Base-by-base conservation (phyloP, 2,329 filamentous ascomycete genomes). In the Cladophialophora yegresii region DNA sequence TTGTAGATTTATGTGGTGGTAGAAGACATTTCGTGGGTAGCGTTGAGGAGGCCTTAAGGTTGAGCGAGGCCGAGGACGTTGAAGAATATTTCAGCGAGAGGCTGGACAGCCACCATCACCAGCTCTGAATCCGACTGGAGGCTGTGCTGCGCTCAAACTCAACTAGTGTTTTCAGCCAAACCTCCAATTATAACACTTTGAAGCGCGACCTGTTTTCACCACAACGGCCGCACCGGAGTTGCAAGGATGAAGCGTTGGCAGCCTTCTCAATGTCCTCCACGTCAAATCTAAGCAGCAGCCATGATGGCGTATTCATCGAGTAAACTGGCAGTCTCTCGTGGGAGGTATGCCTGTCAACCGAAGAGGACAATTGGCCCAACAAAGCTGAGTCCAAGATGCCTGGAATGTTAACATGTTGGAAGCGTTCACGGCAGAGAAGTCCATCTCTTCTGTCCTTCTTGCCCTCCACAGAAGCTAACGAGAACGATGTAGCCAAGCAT, bases 1-100 rank as follows among this genome's bases (percentile, higher is more conserved):
- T 99, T 69, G 85, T 97, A 1, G 90, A 91, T 1, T 81, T 90
- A 58, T 90, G 89, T 63, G 93, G 93, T 2, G 93, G 93, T 0
- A 82, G 85, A 73, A 76, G 82, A 0, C 88, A 95, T 71, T 96
- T 97, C 76, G 89, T 96, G 8, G 82, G 85, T 26, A 89, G 90
- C 69, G 92, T 98, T 1, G 87, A 92, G 58, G 90, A 96, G 74
- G 95, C 95, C 1, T 77, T 99, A 71, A 84, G 88, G 58, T 80
- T 93, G 80, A 91, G 90, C 0, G 93, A 97, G 78, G 81, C 87
- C 9, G 88, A 91, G 74, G 84, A 86, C 60, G 67, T 79, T 64
- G 77, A 73, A 8, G 75, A 78, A 67, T 78, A 77, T 57, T 73
- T 71, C 54, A 64, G 62, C 12, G 58, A 69, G 20, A 57, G 60